Evolutionary conservation across 2,329 filamentous ascomycete genomes (phyloP), one percentile per base, ranked within the genome.

Genomic region (Diaporthe sp.): DNA sequence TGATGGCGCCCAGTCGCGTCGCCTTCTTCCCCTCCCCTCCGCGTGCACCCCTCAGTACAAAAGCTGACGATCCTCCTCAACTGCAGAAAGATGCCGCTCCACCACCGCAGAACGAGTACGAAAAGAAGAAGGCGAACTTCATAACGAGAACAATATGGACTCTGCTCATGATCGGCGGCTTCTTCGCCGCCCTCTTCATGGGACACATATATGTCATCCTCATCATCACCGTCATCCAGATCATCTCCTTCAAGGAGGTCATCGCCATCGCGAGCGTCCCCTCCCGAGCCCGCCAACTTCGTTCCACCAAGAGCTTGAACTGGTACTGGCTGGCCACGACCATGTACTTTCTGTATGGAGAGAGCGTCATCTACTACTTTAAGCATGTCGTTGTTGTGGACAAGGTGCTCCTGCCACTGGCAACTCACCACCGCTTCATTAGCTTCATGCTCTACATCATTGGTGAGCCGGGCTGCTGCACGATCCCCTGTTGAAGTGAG

Each of bases 281-380:
- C 71, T 97, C 95, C 83, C 92, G 94, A 81, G 96, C 96, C 77
- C 93, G 96, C 81, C 95, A 96, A 82, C 89, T 99, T 76, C 94
- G 94, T 75, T 97, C 97, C 80, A 98, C 96, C 78, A 98, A 98
- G 87, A 95, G 95, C 78, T 88, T 99, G 80, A 98, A 98, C 85
- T 99, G 97, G 97, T 99, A 99, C 85, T 99, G 97, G 88, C 89
- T 99, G 71, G 97, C 95, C n/a, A 95, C 94, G 35, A 98, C 96
- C 79, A 98, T 99, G 96, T 99, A 99, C 88, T 99, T 98, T 80
- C 89, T 99, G 68, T 99, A 99, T 82, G 97, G 97, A 82, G 97
- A 99, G 86, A 98, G 95, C 80, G 96, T 99, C 81, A 98, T 99
- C 81, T 99, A 99, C 87, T 99, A 99, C 86, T 99, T 99, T 87